These are phyloP conservation scores for Colletotrichum filicis DNA, from an alignment of 2,329 filamentous ascomycete genomes.

Conservation along the genomic window DNA sequence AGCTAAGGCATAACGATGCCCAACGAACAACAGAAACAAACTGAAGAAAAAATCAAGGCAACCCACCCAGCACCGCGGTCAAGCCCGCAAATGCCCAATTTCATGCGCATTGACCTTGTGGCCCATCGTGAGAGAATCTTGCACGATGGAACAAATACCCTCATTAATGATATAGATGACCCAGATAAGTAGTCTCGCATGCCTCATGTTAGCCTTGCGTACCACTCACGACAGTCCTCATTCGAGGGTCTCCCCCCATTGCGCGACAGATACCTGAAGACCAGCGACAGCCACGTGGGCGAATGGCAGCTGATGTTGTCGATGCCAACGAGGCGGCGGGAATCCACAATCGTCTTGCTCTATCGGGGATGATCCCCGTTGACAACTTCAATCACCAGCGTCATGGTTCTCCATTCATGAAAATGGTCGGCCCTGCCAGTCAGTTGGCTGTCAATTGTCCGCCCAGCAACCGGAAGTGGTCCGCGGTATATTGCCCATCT, in stretches of 20 bases:
- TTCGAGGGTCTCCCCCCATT: not conserved
- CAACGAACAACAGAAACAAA: not conserved
- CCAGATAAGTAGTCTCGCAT: not conserved
- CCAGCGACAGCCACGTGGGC: slow-evolving; percentile 17
- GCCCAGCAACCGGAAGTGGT: not conserved
- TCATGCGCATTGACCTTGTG: slow-evolving; percentile 14
- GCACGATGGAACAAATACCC: not conserved
- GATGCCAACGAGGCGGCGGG: slow-evolving; percentile 12
- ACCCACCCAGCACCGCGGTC: not conserved
- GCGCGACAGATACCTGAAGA: not conserved
- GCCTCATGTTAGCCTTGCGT: slow-evolving; percentile 2
- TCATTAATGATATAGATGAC: not conserved
- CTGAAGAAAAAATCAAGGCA: not conserved
- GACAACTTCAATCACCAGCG: slow-evolving; percentile 2
- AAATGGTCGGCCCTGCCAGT: not conserved
- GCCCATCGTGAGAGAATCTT: not conserved
- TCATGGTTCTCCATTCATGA: not conserved
- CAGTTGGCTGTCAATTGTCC: not conserved
- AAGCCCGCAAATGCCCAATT: not conserved
- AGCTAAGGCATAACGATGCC: not conserved
- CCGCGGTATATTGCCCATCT: not conserved
- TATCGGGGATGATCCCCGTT: slow-evolving; percentile 23
- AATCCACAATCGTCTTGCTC: not conserved
- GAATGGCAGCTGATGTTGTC: not conserved
- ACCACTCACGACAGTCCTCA: not conserved